Percentiles rank a stretch among this genome's conserved stretches.
These are phyloP conservation scores for Mucor velutinosus DNA, from an alignment of 371 early-diverging fungal species.

Conservation along the genomic window DNA sequence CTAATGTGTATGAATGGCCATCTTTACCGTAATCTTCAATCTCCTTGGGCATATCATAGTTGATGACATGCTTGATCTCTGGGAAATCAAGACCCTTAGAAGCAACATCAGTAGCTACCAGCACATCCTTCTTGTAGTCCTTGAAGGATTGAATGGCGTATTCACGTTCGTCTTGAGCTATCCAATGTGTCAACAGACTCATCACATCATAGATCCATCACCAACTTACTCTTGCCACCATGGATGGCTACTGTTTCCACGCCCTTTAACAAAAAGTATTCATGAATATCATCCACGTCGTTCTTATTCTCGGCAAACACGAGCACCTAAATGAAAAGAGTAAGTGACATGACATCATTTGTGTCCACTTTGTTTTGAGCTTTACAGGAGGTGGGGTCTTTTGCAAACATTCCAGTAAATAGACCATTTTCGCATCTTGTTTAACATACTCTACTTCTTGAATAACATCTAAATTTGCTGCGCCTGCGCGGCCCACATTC, in stretches of 20 bases:
- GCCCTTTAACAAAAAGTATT: conserved; percentile 91
- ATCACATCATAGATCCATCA: background rate
- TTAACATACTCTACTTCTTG: conserved; percentile 98
- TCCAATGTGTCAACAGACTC: background rate
- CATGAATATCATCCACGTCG: conserved; percentile 99
- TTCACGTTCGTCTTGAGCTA: conserved; percentile 82
- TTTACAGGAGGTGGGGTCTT: conserved; percentile 93
- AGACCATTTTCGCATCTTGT: conserved; percentile 89
- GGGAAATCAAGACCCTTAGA: conserved; percentile 93
- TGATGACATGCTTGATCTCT: conserved; percentile 91
- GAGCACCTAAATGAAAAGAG: conserved; percentile 61
- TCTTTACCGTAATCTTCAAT: conserved; percentile 90
- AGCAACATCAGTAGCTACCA: conserved; percentile 94
- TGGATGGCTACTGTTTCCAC: conserved; percentile 94
- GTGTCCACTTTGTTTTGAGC: background rate
- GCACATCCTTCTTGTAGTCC: conserved; percentile 77
- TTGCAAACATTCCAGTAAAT: conserved; percentile 90
- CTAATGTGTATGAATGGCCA: too few species aligned
- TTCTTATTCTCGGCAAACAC: conserved; percentile 99
- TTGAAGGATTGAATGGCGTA: conserved; percentile 84
- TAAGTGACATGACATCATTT: conserved; percentile 5
- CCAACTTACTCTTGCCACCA: conserved; percentile 85
- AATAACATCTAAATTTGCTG: conserved; percentile 96
- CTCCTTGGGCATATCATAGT: conserved; percentile 96
- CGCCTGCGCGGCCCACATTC: conserved; percentile 98